These are phyloP conservation scores for Tricholoma matsutake DNA, from an alignment of 768 basidiomycete genomes.

Conservation along the genomic window DNA sequence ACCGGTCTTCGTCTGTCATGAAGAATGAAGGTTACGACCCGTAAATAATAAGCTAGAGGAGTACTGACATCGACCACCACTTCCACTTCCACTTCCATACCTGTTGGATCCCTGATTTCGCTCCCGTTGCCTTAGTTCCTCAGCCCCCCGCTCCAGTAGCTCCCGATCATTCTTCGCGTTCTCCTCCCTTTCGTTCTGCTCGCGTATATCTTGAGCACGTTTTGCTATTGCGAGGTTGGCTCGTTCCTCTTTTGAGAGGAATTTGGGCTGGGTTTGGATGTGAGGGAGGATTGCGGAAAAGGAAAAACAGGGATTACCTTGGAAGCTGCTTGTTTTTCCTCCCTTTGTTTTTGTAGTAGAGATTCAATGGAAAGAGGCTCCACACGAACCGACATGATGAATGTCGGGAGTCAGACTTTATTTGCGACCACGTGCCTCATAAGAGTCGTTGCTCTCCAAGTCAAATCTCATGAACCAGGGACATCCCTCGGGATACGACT, in stretches of 20 bases:
- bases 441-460: neutral
- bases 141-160: slow-evolving; percentile 71
- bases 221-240: slow-evolving; percentile 86
- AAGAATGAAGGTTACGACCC: slow-evolving; percentile 4
- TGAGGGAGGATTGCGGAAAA: neutral
- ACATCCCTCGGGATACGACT: slow-evolving; percentile 14
- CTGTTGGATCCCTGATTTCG: slow-evolving; percentile 33
- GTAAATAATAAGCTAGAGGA: slow-evolving; percentile 10
- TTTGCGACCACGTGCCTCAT: neutral
- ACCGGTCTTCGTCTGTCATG: slow-evolving; percentile 50
- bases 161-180: slow-evolving; percentile 59
- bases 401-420: neutral
- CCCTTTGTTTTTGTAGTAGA: slow-evolving; percentile 81
- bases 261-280: slow-evolving; percentile 68
- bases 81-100: slow-evolving; percentile 30
- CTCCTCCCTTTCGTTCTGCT: slow-evolving; percentile 67
- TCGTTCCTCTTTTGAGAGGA: slow-evolving; percentile 90
- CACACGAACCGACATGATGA: slow-evolving; percentile 33
- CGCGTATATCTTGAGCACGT: slow-evolving; percentile 77
- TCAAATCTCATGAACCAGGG: slow-evolving; percentile 3
- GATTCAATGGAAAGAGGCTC: slow-evolving; percentile 89
- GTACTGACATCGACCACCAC: slow-evolving; percentile 36
- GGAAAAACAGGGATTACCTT: slow-evolving; percentile 51
- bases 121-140: slow-evolving; percentile 57
- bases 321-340: slow-evolving; percentile 85